A percentile compares a stretch with the other conserved stretches of the same genome.
phyloP scores from a whole-genome alignment of 2,329 filamentous ascomycete genomes.

The Penicillium palitans region DNA sequence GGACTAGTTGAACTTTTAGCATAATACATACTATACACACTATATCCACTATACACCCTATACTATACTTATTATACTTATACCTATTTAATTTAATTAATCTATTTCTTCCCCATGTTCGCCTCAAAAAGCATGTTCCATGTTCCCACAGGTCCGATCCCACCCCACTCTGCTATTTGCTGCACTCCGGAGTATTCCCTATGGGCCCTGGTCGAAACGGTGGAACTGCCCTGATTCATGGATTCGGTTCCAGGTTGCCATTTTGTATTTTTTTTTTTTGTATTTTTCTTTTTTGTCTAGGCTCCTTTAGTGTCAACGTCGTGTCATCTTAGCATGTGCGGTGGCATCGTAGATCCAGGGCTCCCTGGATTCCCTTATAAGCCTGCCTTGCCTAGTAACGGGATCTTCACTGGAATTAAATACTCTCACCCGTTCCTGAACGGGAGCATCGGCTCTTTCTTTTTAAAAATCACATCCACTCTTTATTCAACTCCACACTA shows the following conservation, averaged over 20 bases:
- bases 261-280: constrained; percentile 6
- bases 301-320: constrained; percentile 41
- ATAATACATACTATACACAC: background rate
- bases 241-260: constrained; percentile 14
- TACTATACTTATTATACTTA: background rate
- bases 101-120: constrained; percentile 25
- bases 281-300: constrained; percentile 23
- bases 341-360: constrained; percentile 39
- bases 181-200: constrained; percentile 26
- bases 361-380: constrained; percentile 32
- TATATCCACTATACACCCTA: background rate
- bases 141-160: constrained; percentile 22
- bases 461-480: background rate
- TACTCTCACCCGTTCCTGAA: constrained; percentile 14
- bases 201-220: constrained; percentile 22
- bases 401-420: constrained; percentile 17
- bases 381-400: constrained; percentile 11
- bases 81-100: background rate
- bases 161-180: constrained; percentile 10
- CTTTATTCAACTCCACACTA: constrained; percentile 6
- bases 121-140: constrained; percentile 24
- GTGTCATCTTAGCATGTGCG: constrained; percentile 40
- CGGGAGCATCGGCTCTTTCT: constrained; percentile 11
- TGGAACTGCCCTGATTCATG: constrained; percentile 26
- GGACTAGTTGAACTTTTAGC: background rate